These are phyloP conservation scores for Myxozyma geophila DNA, from an alignment of 805 yeast genomes.

Conservation along the genomic window DNA sequence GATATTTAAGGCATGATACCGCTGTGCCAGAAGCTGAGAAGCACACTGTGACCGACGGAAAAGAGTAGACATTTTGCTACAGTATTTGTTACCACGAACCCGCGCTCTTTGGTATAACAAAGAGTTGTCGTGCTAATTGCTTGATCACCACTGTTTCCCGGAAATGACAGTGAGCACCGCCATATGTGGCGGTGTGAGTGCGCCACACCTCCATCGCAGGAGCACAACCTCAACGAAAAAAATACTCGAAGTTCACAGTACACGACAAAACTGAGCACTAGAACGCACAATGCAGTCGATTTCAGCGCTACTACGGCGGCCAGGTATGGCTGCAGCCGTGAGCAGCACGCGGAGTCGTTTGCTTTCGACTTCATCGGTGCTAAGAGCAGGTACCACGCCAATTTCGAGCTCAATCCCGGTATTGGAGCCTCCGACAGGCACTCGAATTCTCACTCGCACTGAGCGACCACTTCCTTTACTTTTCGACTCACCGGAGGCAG, in stretches of 20 bases:
- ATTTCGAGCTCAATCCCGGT: constrained; percentile 28
- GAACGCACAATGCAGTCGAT: neutral
- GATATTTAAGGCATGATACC: neutral
- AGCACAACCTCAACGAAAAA: neutral
- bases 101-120: too few relatives aligned
- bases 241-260: neutral
- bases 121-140: too few relatives aligned
- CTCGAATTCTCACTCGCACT: constrained; percentile 8
- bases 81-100: neutral
- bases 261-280: neutral
- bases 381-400: neutral
- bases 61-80: neutral
- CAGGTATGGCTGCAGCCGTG: neutral
- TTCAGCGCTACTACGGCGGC: neutral
- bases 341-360: neutral
- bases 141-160: neutral
- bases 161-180: neutral
- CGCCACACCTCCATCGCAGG: constrained; percentile 9
- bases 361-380: neutral
- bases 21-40: neutral
- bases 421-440: constrained; percentile 15
- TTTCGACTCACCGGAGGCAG: constrained; percentile 68
- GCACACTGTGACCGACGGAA: neutral
- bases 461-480: constrained; percentile 52
- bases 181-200: neutral